Evolutionary conservation across 805 yeast genomes (phyloP).

Genomic region (Cyberlindnera saturnus): DNA sequence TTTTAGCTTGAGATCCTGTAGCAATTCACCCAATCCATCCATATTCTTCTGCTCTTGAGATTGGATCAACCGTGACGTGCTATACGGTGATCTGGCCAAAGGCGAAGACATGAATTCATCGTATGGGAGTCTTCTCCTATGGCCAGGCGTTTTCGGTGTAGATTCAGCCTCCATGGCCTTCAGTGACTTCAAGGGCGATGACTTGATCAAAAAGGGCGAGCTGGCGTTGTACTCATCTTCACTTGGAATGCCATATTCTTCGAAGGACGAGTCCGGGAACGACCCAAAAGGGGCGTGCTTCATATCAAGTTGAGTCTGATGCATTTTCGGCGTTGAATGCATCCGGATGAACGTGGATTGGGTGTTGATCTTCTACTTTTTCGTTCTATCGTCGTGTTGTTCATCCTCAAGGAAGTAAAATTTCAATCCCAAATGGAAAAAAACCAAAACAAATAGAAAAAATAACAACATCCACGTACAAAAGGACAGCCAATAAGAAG

Average conservation of each 20-base stretch:
- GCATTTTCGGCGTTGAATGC: neutral
- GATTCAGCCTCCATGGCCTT: slow-evolving; percentile 12
- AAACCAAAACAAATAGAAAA: no score
- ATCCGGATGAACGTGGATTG: no score
- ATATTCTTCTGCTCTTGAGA: slow-evolving; percentile 1
- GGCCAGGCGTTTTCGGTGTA: slow-evolving; percentile 12
- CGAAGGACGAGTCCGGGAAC: slow-evolving; percentile 5
- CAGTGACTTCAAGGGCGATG: slow-evolving; percentile 19
- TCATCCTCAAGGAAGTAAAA: no score
- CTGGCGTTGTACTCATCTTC: slow-evolving; percentile 1
- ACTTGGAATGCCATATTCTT: neutral
- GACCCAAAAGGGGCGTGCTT: neutral
- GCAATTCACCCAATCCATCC: slow-evolving; percentile 12
- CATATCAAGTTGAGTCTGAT: neutral
- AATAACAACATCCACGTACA: no score
- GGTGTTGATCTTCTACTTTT: no score
- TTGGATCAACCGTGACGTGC: neutral
- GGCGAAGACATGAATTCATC: slow-evolving; percentile 11
- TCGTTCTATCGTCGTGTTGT: no score
- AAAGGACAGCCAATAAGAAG: no score
- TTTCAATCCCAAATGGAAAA: no score
- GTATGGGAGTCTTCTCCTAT: neutral
- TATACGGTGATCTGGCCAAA: slow-evolving; percentile 1
- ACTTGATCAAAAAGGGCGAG: slow-evolving; percentile 10
- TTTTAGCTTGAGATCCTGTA: slow-evolving; percentile 15